These are phyloP conservation scores for Durusdinium trenchii DNA, from an alignment of 73 alveolate species.

Conservation along the genomic window DNA sequence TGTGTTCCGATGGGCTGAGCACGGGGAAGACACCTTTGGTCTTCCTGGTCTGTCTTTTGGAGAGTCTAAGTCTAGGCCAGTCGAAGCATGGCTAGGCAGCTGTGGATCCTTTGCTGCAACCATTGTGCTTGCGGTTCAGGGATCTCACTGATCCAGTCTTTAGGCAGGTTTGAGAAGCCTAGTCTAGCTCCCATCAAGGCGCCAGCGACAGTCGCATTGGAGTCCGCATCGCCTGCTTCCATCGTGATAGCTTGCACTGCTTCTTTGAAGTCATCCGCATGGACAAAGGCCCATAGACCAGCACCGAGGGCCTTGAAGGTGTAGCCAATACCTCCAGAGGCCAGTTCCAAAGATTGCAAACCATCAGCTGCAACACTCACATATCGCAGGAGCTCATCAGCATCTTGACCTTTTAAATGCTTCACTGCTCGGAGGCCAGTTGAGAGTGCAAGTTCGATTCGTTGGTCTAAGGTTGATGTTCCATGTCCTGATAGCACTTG, in stretches of 20 bases:
- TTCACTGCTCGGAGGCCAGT: slow-evolving; percentile 30
- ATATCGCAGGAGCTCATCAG: slow-evolving; percentile 41
- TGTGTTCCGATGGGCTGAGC: background rate
- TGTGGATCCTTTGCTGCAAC: slow-evolving; percentile 7
- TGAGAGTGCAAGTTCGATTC: slow-evolving; percentile 26
- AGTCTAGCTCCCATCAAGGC: slow-evolving; percentile 96
- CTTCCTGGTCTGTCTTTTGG: background rate
- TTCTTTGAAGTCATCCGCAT: slow-evolving; percentile 54
- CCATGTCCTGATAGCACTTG: slow-evolving; percentile 32
- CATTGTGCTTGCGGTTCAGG: slow-evolving; percentile 25
- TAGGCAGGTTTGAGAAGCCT: slow-evolving; percentile 71
- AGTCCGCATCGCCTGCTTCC: slow-evolving; percentile 97
- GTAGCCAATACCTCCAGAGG: slow-evolving; percentile 60
- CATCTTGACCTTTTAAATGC: background rate
- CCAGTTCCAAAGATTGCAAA: background rate
- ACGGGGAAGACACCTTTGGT: background rate
- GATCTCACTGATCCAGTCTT: slow-evolving; percentile 41
- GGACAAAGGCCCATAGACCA: slow-evolving; percentile 42
- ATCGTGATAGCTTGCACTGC: slow-evolving; percentile 94
- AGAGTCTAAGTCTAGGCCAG: background rate
- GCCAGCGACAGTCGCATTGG: slow-evolving; percentile 97
- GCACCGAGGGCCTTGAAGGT: slow-evolving; percentile 79
- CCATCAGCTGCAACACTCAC: slow-evolving; percentile 40
- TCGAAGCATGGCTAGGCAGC: slow-evolving; percentile 34
- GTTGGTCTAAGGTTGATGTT: background rate